A percentile compares a stretch with the other conserved stretches of the same genome.
Evolutionary conservation across 2,329 filamentous ascomycete species (phyloP).

Genomic region (Endocalyx cinctus): DNA sequence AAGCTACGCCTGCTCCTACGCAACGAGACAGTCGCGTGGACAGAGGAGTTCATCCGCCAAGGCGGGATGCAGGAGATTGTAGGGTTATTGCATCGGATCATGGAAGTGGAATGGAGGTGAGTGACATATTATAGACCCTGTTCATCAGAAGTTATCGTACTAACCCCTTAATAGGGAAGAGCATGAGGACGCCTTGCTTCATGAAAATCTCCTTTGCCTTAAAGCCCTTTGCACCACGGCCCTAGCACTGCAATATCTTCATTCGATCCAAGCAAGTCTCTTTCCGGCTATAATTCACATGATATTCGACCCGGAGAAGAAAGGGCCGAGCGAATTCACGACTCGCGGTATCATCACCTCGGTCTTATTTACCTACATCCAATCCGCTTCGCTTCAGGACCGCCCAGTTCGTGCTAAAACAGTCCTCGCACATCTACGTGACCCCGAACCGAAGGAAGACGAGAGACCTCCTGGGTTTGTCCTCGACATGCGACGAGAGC

Average conservation of each 20-base stretch:
- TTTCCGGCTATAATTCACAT: slow-evolving; percentile 84
- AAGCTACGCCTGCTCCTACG: slow-evolving; percentile 84
- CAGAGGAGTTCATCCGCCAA: slow-evolving; percentile 82
- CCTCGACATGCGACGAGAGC: slow-evolving; percentile 77
- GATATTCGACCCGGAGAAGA: slow-evolving; percentile 97
- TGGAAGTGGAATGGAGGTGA: slow-evolving; percentile 93
- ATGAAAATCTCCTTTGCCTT: slow-evolving; percentile 87
- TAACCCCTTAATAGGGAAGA: slow-evolving; percentile 62
- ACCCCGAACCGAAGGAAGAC: slow-evolving; percentile 71
- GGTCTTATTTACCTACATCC: slow-evolving; percentile 82
- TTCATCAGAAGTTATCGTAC: background rate
- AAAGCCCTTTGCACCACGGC: slow-evolving; percentile 94
- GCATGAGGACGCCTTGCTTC: slow-evolving; percentile 87
- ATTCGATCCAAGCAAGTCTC: slow-evolving; percentile 71
- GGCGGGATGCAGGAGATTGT: slow-evolving; percentile 93
- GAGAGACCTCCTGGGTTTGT: slow-evolving; percentile 80
- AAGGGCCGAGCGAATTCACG: slow-evolving; percentile 93
- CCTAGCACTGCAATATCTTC: slow-evolving; percentile 74
- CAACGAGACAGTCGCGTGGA: slow-evolving; percentile 95
- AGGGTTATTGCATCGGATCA: slow-evolving; percentile 79
- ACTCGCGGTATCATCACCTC: slow-evolving; percentile 88
- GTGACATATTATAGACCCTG: slow-evolving; percentile 25
- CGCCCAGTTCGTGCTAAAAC: slow-evolving; percentile 64
- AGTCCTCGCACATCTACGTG: slow-evolving; percentile 75
- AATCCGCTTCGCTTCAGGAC: slow-evolving; percentile 57